These are phyloP conservation scores for Clausena lansium DNA, from an alignment of 345 rosid genomes.

Conservation along the genomic window DNA sequence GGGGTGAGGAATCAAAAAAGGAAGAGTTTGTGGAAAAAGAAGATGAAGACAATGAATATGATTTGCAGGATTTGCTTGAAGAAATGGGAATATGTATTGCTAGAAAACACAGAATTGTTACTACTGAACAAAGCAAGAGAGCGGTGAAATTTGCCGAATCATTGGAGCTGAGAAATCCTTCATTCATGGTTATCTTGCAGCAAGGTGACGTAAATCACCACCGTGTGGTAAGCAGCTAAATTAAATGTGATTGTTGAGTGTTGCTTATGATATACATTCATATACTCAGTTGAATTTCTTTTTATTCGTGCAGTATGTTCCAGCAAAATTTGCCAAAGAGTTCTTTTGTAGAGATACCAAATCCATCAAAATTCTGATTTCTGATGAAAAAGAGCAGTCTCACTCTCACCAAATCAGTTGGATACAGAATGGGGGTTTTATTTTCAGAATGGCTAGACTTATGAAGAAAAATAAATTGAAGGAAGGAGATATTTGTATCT, in stretches of 20 bases:
- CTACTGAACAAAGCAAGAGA: conserved; percentile 26
- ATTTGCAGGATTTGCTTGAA: not conserved
- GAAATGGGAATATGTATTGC: not conserved
- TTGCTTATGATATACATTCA: not conserved
- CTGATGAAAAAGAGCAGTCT: conserved; percentile 19
- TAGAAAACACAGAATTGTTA: not conserved
- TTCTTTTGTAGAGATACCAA: not conserved
- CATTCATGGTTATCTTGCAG: conserved; percentile 34
- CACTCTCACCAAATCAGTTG: not conserved
- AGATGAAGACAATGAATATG: too few relatives aligned
- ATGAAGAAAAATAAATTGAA: conserved; percentile 15
- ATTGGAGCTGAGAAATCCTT: conserved; percentile 34
- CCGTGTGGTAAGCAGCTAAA: not conserved
- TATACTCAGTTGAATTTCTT: not conserved
- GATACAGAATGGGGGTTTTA: not conserved
- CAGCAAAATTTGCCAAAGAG: conserved; percentile 6
- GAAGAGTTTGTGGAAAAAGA: not conserved
- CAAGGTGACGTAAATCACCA: conserved; percentile 20
- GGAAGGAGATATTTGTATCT: conserved; percentile 26
- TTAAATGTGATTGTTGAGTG: not conserved
- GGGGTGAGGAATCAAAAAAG: not conserved
- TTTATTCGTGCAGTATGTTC: conserved; percentile 20
- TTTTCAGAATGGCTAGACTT: conserved; percentile 14
- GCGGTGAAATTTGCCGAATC: conserved; percentile 31
- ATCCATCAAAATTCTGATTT: conserved; percentile 21